Conservation (phyloP, 768 basidiomycete genomes). For the Podaxis carcinomalis region DNA sequence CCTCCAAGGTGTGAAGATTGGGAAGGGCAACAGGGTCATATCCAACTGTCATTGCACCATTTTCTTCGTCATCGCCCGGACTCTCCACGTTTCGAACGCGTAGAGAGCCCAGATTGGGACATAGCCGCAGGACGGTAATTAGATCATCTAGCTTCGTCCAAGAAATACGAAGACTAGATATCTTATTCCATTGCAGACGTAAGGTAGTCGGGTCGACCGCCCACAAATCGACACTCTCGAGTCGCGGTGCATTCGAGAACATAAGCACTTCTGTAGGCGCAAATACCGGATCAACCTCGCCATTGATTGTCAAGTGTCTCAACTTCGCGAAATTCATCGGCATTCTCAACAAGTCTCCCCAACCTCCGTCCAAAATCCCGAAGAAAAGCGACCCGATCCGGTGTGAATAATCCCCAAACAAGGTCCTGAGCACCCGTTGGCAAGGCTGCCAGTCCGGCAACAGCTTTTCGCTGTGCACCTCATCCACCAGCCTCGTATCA, state of each 20-base stretch:
- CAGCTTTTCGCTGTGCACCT: conserved; percentile 11
- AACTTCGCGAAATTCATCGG: conserved; percentile 5
- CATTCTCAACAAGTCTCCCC: conserved; percentile 9
- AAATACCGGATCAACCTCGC: conserved; percentile 9
- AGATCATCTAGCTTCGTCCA: conserved; percentile 7
- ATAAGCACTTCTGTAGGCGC: conserved; percentile 4
- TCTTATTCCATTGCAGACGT: conserved; percentile 2
- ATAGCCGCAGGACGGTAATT: not conserved
- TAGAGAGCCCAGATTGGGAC: conserved; percentile 1
- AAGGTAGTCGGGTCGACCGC: conserved; percentile 5
- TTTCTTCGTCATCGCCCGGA: not conserved
- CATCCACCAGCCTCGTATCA: conserved; percentile 10
- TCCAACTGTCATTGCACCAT: not conserved
- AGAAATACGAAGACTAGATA: conserved; percentile 4
- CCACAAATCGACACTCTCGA: conserved; percentile 9
- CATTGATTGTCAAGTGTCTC: conserved; percentile 6
- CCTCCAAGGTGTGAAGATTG: conserved; percentile 2
- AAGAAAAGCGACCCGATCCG: conserved; percentile 7
- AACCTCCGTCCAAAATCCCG: conserved; percentile 11
- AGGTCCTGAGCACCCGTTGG: conserved; percentile 1
- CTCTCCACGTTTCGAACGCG: conserved; percentile 4
- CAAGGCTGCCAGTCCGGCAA: conserved; percentile 12
- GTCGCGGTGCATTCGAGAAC: conserved; percentile 3
- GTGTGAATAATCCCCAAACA: conserved; percentile 1
- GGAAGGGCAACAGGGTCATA: conserved; percentile 1